Evolutionary conservation across 495 filamentous ascomycete genomes (phyloP).

Genomic region (Hypoxylon rickii): DNA sequence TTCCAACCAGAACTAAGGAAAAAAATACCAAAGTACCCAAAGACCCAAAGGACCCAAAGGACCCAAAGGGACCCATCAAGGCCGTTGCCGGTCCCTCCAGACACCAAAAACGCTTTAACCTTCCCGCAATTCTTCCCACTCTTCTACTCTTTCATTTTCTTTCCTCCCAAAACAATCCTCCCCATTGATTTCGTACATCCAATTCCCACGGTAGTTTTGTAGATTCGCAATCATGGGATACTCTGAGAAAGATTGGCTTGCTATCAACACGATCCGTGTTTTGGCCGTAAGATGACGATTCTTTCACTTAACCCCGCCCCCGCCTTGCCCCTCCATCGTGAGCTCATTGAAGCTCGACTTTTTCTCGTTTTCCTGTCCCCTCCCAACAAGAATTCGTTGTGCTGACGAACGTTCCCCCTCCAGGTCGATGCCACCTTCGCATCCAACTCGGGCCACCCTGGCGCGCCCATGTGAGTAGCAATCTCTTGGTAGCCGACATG

Average conservation of each 20-base stretch:
- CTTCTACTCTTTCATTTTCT: constrained; percentile 35
- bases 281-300: constrained; percentile 75
- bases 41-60: too few relatives aligned
- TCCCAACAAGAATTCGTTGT: not conserved
- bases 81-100: constrained; percentile 24
- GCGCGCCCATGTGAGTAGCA: constrained; percentile 79
- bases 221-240: constrained; percentile 78
- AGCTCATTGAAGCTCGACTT: constrained; percentile 24
- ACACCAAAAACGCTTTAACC: constrained; percentile 20
- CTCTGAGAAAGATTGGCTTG: constrained; percentile 80
- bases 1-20: constrained; percentile 1
- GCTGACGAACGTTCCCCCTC: constrained; percentile 37
- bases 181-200: constrained; percentile 3
- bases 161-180: constrained; percentile 34
- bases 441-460: constrained; percentile 97
- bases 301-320: constrained; percentile 49
- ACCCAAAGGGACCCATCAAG: constrained; percentile 13
- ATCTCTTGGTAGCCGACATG: not conserved
- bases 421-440: constrained; percentile 97
- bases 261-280: constrained; percentile 96
- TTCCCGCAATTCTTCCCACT: constrained; percentile 34
- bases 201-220: constrained; percentile 28
- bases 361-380: constrained; percentile 1
- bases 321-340: constrained; percentile 44
- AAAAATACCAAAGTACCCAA: too few relatives aligned